Evolutionary conservation across 169 alveolate species (phyloP).

Genomic region (Plasmodium vinckei): DNA sequence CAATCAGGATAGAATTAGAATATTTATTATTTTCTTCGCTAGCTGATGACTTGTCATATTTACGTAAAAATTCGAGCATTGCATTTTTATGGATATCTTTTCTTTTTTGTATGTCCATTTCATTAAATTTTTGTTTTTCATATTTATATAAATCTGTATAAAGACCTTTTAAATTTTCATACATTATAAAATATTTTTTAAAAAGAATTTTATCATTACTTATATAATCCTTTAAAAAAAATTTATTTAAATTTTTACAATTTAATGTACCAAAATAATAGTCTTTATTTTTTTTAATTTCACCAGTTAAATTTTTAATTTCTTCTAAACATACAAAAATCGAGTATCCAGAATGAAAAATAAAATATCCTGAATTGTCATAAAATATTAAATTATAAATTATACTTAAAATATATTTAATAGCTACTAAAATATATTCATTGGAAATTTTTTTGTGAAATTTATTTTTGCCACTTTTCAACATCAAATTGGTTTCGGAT

Average conservation of each 20-base stretch:
- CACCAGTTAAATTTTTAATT: slow-evolving; percentile 63
- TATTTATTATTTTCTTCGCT: not conserved
- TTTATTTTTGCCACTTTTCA: too few species aligned
- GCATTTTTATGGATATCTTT: slow-evolving; percentile 20
- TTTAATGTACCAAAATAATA: slow-evolving; percentile 59
- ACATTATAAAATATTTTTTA: slow-evolving; percentile 36
- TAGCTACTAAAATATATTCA: slow-evolving; percentile 55
- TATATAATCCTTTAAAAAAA: slow-evolving; percentile 47
- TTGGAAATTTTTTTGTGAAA: slow-evolving; percentile 1
- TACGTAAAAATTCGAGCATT: slow-evolving; percentile 4
- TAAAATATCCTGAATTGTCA: slow-evolving; percentile 57
- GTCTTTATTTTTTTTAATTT: slow-evolving; percentile 70
- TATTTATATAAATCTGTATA: slow-evolving; percentile 53
- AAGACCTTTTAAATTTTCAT: slow-evolving; percentile 49
- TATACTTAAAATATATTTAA: slow-evolving; percentile 42
- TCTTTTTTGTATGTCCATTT: slow-evolving; percentile 23
- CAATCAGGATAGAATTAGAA: not conserved
- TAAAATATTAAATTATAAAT: slow-evolving; percentile 68
- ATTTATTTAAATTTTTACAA: slow-evolving; percentile 1
- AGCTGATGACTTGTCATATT: not conserved
- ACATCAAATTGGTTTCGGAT: too few species aligned
- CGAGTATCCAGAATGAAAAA: slow-evolving; percentile 69
- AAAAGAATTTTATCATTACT: slow-evolving; percentile 55
- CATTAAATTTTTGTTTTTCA: slow-evolving; percentile 56
- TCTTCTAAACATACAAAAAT: slow-evolving; percentile 75